Evolutionary conservation across 805 yeast species (phyloP), one percentile per base, ranked within the genome.

Genomic region (Monosporozyma siamensis): DNA sequence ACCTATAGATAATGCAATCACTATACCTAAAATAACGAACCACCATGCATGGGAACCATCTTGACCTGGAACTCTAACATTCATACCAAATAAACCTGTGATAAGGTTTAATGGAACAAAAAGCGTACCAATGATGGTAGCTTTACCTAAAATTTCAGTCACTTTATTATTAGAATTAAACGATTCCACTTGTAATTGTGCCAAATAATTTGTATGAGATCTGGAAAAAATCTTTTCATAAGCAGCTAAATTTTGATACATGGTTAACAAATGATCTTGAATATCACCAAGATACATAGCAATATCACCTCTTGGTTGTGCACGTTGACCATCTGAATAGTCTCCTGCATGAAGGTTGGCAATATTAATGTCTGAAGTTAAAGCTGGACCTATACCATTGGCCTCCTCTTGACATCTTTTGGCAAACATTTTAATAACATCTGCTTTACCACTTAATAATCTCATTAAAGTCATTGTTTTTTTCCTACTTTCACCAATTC

Each of bases 31-130:
- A 45, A 81, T 78, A 34, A 85, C 84, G 58, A 75, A 77, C 58
- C 76, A 86, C 86, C 92, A 82, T 2, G 68, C 74, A 31, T 71
- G 61, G 35, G 64, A 66, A 6, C 42, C 35, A 11, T 52, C 66
- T 46, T 73, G 64, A 23, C 96, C 96, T 0, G 97, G 97, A 23
- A 90, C 83, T 10, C 53, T 63, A 15, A 90, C 97, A 63, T 90
- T 90, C 98, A 90, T 90, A 55, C 97, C 97, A 64, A 90, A 90
- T 48, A 89, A 58, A 60, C 97, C 95, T 2, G 97, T 87, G 36
- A 90, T 73, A 44, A 90, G 68, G 60, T 90, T 90, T 70, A 90
- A 72, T 12, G 97, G 97, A 48, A 90, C 82, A 24, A 90, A 68
- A 54, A 90, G 71, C 0, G 97, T 88, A 72, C 97, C 97, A 27